phyloP scores from a whole-genome alignment of 495 filamentous ascomycete species.

The Friedmanniomyces simplex region DNA sequence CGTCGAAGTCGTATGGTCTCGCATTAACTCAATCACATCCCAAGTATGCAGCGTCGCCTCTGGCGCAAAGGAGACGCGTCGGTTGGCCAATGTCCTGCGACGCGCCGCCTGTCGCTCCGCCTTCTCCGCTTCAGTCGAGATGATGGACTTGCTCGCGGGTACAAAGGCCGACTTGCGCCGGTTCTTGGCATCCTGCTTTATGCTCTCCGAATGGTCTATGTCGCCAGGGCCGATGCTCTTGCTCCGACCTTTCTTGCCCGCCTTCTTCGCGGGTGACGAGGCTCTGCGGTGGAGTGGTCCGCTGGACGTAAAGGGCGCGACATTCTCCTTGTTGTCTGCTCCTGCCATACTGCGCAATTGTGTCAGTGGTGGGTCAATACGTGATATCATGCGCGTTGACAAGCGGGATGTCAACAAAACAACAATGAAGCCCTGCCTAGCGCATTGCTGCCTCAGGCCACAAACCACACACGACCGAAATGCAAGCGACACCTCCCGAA shows the following conservation, averaged over 20 bases:
- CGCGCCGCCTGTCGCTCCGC: constrained; percentile 74
- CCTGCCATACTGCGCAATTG: constrained; percentile 9
- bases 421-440: not conserved
- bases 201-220: constrained; percentile 50
- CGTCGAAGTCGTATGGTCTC: constrained; percentile 78
- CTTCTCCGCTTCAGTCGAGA: constrained; percentile 57
- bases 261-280: constrained; percentile 12
- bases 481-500: not conserved
- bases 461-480: not conserved
- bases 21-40: constrained; percentile 83
- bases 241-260: constrained; percentile 60
- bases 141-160: constrained; percentile 62
- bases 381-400: not conserved
- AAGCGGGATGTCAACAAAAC: not conserved
- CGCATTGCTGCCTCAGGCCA: no score
- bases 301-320: constrained; percentile 17
- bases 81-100: constrained; percentile 76
- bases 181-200: constrained; percentile 61
- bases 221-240: constrained; percentile 93
- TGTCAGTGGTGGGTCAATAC: not conserved
- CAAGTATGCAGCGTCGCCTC: constrained; percentile 97
- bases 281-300: constrained; percentile 10
- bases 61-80: constrained; percentile 92
- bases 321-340: constrained; percentile 20
- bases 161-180: constrained; percentile 56